Conservation (phyloP, 768 basidiomycete genomes). For the Boletus bicolor region DNA sequence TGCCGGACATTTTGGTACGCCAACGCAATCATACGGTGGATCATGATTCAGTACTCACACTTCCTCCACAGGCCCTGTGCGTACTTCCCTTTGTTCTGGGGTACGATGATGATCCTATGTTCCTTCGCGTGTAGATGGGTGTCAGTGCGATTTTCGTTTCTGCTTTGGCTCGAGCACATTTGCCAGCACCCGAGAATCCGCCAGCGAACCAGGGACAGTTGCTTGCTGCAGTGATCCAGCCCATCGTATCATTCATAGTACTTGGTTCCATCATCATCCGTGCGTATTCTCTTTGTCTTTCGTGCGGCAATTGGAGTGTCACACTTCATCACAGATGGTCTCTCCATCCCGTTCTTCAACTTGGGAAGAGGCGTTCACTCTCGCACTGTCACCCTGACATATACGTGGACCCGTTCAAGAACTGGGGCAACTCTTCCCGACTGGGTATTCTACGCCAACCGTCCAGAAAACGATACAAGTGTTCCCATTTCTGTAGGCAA, state of each 20-base stretch:
- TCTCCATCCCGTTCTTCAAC: slow-evolving; percentile 68
- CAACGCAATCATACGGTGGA: slow-evolving; percentile 2
- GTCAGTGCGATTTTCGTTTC: slow-evolving; percentile 90
- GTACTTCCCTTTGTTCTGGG: slow-evolving; percentile 19
- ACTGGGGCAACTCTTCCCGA: slow-evolving; percentile 36
- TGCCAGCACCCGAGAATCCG: slow-evolving; percentile 56
- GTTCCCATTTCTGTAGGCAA: not conserved
- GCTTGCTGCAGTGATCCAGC: slow-evolving; percentile 69
- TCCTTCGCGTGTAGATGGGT: slow-evolving; percentile 61
- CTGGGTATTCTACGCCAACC: slow-evolving; percentile 41
- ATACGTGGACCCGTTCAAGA: slow-evolving; percentile 39
- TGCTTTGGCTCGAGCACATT: slow-evolving; percentile 59
- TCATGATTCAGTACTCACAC: not conserved
- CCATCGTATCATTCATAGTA: slow-evolving; percentile 86
- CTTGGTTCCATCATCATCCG: slow-evolving; percentile 82
- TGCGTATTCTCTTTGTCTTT: slow-evolving; percentile 35
- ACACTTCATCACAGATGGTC: slow-evolving; percentile 45
- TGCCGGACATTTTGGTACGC: slow-evolving; percentile 81
- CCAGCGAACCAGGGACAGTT: slow-evolving; percentile 68
- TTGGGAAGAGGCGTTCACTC: slow-evolving; percentile 46
- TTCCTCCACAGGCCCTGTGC: slow-evolving; percentile 46
- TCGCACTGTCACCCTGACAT: slow-evolving; percentile 44
- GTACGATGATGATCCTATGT: not conserved
- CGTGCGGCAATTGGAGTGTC: not conserved
- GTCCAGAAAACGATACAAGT: slow-evolving; percentile 8